Conservation (phyloP, 371 early-diverging fungal genomes). For the Enterospora canceri region DNA sequence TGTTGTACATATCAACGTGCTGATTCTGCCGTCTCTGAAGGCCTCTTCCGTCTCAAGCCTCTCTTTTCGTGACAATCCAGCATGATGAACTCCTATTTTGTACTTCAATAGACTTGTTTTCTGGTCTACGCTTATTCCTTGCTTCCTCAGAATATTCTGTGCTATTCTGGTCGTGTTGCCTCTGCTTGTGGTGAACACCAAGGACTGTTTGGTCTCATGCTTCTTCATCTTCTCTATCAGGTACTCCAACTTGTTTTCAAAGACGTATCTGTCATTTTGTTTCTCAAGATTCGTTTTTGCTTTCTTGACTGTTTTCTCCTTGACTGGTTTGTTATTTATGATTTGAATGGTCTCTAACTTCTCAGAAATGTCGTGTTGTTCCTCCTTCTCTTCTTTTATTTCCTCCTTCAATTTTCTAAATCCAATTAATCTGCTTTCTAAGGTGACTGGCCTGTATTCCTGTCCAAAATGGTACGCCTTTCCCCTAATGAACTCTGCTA, state of each 20-base stretch:
- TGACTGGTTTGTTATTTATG: slow-evolving; percentile 1
- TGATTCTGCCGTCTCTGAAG: slow-evolving; percentile 74
- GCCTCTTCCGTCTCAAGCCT: slow-evolving; percentile 80
- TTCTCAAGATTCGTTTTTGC: too few species aligned
- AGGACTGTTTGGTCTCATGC: neutral
- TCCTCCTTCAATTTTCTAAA: slow-evolving; percentile 46
- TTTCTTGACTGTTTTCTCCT: slow-evolving; percentile 40
- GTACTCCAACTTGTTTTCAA: neutral
- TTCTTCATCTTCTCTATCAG: neutral
- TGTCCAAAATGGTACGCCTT: slow-evolving; percentile 80
- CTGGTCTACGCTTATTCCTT: slow-evolving; percentile 4
- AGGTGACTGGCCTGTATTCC: slow-evolving; percentile 65
- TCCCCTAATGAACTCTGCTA: slow-evolving; percentile 82
- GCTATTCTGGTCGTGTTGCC: slow-evolving; percentile 63
- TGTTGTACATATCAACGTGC: slow-evolving; percentile 86
- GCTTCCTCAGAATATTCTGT: slow-evolving; percentile 15
- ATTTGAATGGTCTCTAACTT: neutral
- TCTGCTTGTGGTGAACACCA: slow-evolving; percentile 71
- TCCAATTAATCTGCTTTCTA: slow-evolving; percentile 61
- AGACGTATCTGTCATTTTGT: slow-evolving; percentile 53
- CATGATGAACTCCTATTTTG: slow-evolving; percentile 90
- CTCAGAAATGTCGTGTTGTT: neutral
- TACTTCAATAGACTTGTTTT: slow-evolving; percentile 6
- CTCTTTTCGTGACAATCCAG: slow-evolving; percentile 83
- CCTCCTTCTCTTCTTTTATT: slow-evolving; percentile 42